Evolutionary conservation across 768 basidiomycete species (phyloP).

Genomic region (Pleurotus tuber-regium): DNA sequence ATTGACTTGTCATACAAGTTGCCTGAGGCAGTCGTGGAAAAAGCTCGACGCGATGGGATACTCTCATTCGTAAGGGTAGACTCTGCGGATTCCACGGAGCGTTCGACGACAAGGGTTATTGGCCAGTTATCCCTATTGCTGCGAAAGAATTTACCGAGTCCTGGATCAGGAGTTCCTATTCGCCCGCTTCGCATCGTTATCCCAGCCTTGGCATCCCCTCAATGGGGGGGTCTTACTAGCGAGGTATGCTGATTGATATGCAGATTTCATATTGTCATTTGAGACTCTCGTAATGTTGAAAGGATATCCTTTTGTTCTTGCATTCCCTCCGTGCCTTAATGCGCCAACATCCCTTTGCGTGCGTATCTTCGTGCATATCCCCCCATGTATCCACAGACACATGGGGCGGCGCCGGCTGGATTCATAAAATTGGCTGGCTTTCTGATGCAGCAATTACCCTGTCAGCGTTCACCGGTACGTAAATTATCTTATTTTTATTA

Average conservation of each 20-base stretch:
- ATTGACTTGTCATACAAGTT: slow-evolving; percentile 74
- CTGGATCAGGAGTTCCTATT: slow-evolving; percentile 22
- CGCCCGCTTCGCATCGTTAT: slow-evolving; percentile 55
- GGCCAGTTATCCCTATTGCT: slow-evolving; percentile 28
- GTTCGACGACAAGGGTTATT: slow-evolving; percentile 20
- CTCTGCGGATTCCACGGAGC: slow-evolving; percentile 6
- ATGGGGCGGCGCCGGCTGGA: slow-evolving; percentile 69
- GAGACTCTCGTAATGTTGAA: background rate
- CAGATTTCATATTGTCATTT: background rate
- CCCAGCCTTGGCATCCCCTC: slow-evolving; percentile 55
- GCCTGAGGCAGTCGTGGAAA: slow-evolving; percentile 47
- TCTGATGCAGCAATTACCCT: slow-evolving; percentile 75
- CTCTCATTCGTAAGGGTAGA: slow-evolving; percentile 30
- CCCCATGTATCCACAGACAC: slow-evolving; percentile 57
- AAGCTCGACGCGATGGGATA: slow-evolving; percentile 35
- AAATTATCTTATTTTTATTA: too few relatives aligned
- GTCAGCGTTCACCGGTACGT: slow-evolving; percentile 75
- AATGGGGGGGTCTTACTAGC: slow-evolving; percentile 64
- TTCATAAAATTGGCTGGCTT: slow-evolving; percentile 75
- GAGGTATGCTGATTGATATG: slow-evolving; percentile 43
- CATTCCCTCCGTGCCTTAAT: slow-evolving; percentile 62
- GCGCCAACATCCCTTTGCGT: slow-evolving; percentile 53
- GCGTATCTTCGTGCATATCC: slow-evolving; percentile 67
- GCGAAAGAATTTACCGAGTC: slow-evolving; percentile 19
- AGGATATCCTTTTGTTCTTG: slow-evolving; percentile 76